phyloP scores from a whole-genome alignment of 2,329 filamentous ascomycete species.

The Aspergillus fijiensis region DNA sequence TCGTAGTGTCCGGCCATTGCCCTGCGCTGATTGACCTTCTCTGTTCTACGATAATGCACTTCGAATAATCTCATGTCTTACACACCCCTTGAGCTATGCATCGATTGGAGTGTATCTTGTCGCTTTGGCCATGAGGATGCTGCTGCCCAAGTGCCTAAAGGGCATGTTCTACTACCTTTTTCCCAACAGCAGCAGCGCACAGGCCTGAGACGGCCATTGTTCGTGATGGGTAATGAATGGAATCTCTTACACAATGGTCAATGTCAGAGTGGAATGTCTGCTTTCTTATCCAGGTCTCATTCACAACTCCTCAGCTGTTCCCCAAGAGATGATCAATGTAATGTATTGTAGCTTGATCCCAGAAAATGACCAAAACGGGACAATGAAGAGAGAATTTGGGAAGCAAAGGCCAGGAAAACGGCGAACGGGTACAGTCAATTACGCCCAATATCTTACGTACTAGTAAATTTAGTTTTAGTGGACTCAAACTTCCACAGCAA shows the following conservation, averaged over 20 bases:
- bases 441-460: conserved; percentile 11
- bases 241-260: not conserved
- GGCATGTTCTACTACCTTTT: not conserved
- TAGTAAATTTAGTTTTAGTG: conserved; percentile 9
- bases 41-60: not conserved
- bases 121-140: not conserved
- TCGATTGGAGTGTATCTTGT: too few relatives aligned
- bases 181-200: not conserved
- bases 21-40: not conserved
- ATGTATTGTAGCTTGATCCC: not conserved
- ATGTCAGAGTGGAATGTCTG: too few relatives aligned
- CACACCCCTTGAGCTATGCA: not conserved
- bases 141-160: conserved; percentile 6
- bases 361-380: not conserved
- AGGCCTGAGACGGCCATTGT: not conserved
- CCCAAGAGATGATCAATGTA: not conserved
- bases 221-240: not conserved
- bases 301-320: not conserved
- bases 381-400: conserved; percentile 3
- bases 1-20: not conserved
- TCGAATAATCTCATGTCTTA: too few relatives aligned
- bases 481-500: not conserved
- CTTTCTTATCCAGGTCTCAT: not conserved
- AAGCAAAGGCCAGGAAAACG: conserved; percentile 4
- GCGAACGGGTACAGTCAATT: conserved; percentile 1